Evolutionary conservation across 2,329 filamentous ascomycete genomes (phyloP), one percentile per base, ranked within the genome.

Genomic region (Mariannaea sp.): DNA sequence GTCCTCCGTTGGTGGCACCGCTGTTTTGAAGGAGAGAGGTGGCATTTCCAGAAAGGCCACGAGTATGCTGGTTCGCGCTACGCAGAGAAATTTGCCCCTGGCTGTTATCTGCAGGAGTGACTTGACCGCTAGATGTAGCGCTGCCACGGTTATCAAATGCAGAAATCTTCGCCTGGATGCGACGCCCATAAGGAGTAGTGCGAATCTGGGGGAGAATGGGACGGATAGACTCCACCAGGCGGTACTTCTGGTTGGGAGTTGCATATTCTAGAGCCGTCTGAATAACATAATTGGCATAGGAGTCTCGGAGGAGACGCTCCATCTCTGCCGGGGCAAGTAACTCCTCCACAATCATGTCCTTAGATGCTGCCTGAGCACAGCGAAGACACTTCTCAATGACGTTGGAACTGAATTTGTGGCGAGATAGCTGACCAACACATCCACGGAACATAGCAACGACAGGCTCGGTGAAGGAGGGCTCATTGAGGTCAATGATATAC

Each of bases 401-500:
- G 65, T 99, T 99, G 67, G 94, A 97, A 76, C 92, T 97, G 78
- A 99, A 99, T 75, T 99, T 99, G 78, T 99, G 94, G 71, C 92
- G 92, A 5, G 94, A 97, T 13, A 82, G 82, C 73, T 73, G 82
- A 68, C 71, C 88, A 77, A 84, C 90, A 78, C 80, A 81, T 65
- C 88, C 88, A 50, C 82, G 77, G 77, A 99, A 97, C 67, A 86
- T 87, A 47, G 81, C 78, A 56, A 95, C 94, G 33, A 99, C 80
- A 3, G 93, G 93, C 66, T 94, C 89, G 1, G 93, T 97, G 75
- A 96, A 97, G 63, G 79, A 80, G 10, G 88, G 80, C 69, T 99
- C 92, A 61, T 92, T 92, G 49, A 97, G 82, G 70, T 97, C 94
- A 63, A 99, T 85, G 69, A 99, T 97, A 76, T 99, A 99, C 76